Evolutionary conservation across 2,329 filamentous ascomycete genomes (phyloP).

Genomic region (Aspergillus alliaceus): DNA sequence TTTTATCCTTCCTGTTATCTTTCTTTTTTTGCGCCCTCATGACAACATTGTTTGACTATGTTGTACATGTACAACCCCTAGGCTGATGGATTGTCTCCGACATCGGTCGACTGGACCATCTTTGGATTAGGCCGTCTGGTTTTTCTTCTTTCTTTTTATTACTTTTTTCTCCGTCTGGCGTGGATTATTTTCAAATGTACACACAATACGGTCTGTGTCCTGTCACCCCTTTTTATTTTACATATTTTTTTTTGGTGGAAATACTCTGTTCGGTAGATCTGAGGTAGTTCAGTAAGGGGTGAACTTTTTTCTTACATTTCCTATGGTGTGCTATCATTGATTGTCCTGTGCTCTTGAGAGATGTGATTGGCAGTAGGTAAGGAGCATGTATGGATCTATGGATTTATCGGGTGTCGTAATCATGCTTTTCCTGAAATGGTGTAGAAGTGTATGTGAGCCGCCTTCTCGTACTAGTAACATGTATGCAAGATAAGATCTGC

Average conservation of each 20-base stretch:
- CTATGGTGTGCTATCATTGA: no score
- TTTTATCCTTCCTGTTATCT: not conserved
- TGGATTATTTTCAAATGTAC: no score
- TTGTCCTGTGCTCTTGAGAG: no score
- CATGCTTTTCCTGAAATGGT: not conserved
- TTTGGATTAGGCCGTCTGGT: not conserved
- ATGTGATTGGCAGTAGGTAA: no score
- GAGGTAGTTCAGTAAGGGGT: no score
- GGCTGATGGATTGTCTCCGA: not conserved
- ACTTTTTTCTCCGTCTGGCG: no score
- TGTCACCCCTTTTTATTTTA: no score
- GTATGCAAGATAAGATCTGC: not conserved
- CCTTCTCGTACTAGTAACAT: not conserved
- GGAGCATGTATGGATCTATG: not conserved
- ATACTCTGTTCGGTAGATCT: no score
- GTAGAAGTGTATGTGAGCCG: not conserved
- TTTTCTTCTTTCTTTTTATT: no score
- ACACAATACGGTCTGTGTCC: no score
- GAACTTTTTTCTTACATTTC: no score
- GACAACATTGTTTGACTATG: not conserved
- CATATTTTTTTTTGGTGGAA: no score
- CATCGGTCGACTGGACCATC: not conserved
- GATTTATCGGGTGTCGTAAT: not conserved
- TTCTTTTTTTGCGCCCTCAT: not conserved
- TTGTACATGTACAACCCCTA: not conserved